These are phyloP conservation scores for Asparagopsis taxiformis DNA, from an alignment of 31 red algal species.

Conservation along the genomic window DNA sequence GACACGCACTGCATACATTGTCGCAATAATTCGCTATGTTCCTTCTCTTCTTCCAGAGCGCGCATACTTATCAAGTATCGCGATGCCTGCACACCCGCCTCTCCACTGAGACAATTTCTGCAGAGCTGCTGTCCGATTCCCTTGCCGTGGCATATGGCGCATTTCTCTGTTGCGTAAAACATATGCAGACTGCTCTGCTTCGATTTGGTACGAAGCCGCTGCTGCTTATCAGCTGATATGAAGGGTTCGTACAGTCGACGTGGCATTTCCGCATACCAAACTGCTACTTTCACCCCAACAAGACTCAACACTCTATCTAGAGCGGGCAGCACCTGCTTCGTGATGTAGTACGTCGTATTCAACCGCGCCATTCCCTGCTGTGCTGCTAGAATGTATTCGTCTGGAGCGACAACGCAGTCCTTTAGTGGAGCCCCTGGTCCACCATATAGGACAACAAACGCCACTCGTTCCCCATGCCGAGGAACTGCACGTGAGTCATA, in stretches of 20 bases:
- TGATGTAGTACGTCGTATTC: slow-evolving; percentile 95
- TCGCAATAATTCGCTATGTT: slow-evolving; percentile 6
- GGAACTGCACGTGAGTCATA: slow-evolving; percentile 77
- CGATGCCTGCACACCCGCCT: slow-evolving; percentile 33
- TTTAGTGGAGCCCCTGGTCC: slow-evolving; percentile 73
- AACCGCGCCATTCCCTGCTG: slow-evolving; percentile 30
- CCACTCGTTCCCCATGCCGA: slow-evolving; percentile 84
- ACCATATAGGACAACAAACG: slow-evolving; percentile 87
- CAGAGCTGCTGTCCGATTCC: slow-evolving; percentile 35
- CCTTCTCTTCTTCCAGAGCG: slow-evolving; percentile 8
- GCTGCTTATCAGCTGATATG: neutral
- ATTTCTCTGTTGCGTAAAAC: slow-evolving; percentile 55
- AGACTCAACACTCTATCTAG: slow-evolving; percentile 80
- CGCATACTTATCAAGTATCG: slow-evolving; percentile 34
- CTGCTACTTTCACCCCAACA: slow-evolving; percentile 57
- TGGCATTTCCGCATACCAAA: slow-evolving; percentile 82
- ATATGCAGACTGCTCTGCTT: slow-evolving; percentile 52
- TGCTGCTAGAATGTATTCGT: slow-evolving; percentile 40
- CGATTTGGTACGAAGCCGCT: neutral
- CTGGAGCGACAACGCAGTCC: slow-evolving; percentile 84
- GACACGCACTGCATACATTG: slow-evolving; percentile 29
- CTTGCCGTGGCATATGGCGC: slow-evolving; percentile 50
- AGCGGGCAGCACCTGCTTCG: slow-evolving; percentile 85
- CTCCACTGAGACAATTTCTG: slow-evolving; percentile 12
- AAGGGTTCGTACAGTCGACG: slow-evolving; percentile 38